Conservation (phyloP, 192 early-diverging fungal genomes). For the Backusella australiensis region DNA sequence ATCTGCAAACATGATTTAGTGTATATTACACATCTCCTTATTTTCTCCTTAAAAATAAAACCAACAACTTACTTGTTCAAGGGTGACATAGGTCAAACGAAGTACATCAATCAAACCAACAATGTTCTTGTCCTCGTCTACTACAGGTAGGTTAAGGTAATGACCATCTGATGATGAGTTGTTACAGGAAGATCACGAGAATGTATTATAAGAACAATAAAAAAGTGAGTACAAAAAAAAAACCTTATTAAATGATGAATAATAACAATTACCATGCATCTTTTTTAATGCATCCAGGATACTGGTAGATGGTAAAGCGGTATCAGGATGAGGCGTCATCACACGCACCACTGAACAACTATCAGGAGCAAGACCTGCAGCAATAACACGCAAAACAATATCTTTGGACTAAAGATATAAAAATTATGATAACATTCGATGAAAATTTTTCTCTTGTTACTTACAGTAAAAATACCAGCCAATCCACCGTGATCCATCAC, state of each 20-base stretch:
- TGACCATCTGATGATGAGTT: conserved; percentile 42
- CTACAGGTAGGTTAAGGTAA: conserved; percentile 76
- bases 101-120: conserved; percentile 79
- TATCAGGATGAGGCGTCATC: conserved; percentile 88
- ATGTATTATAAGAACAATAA: not conserved
- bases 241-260: not conserved
- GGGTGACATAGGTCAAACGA: conserved; percentile 70
- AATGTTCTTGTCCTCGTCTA: conserved; percentile 59
- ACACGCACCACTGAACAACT: conserved; percentile 92
- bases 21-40: not conserved
- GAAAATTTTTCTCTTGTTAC: not conserved
- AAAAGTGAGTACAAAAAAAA: not conserved
- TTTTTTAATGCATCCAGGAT: conserved; percentile 76
- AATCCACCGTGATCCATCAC: conserved; percentile 69
- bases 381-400: conserved; percentile 82
- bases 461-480: conserved; percentile 73
- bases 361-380: conserved; percentile 76
- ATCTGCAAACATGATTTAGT: conserved; percentile 22
- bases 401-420: conserved; percentile 60
- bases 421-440: not conserved
- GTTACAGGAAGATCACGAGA: not conserved
- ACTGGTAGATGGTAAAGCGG: conserved; percentile 60
- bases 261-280: conserved; percentile 58
- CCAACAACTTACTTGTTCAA: conserved; percentile 61
- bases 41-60: not conserved